Evolutionary conservation across 2,329 filamentous ascomycete genomes (phyloP).

Genomic region (Thielaviopsis punctulata): DNA sequence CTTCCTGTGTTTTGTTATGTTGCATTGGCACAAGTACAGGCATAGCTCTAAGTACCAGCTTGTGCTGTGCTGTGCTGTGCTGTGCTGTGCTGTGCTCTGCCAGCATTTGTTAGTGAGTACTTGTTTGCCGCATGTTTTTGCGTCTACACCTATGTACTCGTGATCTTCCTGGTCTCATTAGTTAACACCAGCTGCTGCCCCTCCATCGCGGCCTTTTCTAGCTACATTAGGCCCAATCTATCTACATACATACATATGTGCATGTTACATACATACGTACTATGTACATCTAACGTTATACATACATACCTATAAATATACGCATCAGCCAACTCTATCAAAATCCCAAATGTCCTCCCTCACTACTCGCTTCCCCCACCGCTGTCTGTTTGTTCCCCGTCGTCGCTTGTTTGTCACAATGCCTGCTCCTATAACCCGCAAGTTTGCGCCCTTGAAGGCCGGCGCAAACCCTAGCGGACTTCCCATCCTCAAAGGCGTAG

Average conservation of each 20-base stretch:
- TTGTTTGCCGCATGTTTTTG: not conserved
- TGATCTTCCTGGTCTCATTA: no score
- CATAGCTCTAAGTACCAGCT: no score
- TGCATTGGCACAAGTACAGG: no score
- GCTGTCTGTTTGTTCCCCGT: not conserved
- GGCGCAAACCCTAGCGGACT: constrained; percentile 18
- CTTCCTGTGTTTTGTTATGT: no score
- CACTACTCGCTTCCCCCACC: not conserved
- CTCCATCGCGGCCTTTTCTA: not conserved
- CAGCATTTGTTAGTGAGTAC: not conserved
- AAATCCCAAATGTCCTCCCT: not conserved
- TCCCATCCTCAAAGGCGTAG: constrained; percentile 38
- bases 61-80: not conserved
- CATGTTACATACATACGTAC: not conserved
- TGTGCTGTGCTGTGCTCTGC: no score
- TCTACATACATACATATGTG: not conserved
- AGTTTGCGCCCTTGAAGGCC: constrained; percentile 38
- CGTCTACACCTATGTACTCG: no score
- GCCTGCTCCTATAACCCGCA: constrained; percentile 2
- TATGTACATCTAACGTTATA: not conserved
- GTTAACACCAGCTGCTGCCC: not conserved
- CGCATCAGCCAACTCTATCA: no score
- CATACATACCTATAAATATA: not conserved
- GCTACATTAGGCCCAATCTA: no score
- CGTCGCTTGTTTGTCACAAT: constrained; percentile 4